Conservation (phyloP, 139 green algal genomes). For the Chlorella sp. region DNA sequence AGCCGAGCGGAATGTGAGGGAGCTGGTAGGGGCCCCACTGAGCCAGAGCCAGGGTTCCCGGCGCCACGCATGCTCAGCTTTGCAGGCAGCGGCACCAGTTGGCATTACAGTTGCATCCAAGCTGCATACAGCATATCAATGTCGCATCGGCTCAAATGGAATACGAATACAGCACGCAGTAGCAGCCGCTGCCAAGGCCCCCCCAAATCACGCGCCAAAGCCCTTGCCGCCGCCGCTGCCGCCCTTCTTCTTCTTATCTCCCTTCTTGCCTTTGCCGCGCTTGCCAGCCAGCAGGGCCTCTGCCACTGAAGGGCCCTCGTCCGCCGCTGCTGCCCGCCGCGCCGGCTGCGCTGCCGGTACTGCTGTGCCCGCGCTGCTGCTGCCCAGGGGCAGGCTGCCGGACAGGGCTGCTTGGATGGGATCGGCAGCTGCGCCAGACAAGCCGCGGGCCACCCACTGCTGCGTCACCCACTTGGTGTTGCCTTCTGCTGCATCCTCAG, state of each 20-base stretch:
- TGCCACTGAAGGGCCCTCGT: background rate
- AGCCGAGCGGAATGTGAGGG: too few species aligned
- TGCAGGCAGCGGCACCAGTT: too few species aligned
- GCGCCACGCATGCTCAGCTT: too few species aligned
- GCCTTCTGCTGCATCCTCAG: conserved; percentile 60
- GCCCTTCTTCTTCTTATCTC: background rate
- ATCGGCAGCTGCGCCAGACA: background rate
- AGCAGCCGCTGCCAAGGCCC: background rate
- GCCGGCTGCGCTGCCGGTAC: background rate
- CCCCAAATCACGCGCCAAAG: conserved; percentile 8
- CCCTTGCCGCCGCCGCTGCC: conserved; percentile 29
- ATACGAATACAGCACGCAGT: too few species aligned
- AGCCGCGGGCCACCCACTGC: conserved; percentile 73
- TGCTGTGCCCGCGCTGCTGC: background rate
- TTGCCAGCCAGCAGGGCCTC: conserved; percentile 9
- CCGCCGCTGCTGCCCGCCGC: background rate
- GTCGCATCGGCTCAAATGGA: background rate
- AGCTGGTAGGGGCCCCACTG: too few species aligned
- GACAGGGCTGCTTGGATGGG: background rate
- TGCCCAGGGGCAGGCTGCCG: background rate
- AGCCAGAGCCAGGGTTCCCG: too few species aligned
- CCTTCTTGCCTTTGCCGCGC: conserved; percentile 39
- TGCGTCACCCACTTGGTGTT: conserved; percentile 79
- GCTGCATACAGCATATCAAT: too few species aligned
- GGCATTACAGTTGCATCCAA: too few species aligned